Evolutionary conservation across 371 early-diverging fungal species (phyloP), one percentile per base, ranked within the genome.

Genomic region (Chytridiales sp.): DNA sequence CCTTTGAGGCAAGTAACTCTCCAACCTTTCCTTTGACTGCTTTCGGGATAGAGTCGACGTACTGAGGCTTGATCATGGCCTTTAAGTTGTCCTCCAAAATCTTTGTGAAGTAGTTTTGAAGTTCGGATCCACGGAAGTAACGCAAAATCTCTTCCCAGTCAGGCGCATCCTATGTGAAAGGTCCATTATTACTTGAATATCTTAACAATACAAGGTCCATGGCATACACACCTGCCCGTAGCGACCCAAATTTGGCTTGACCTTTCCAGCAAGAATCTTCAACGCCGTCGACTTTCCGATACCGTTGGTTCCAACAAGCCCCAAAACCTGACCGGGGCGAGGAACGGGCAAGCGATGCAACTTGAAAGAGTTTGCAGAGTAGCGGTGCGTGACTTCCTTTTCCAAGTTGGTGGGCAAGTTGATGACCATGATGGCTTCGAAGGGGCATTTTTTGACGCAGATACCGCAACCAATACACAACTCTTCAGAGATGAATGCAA

Each of bases 381-480:
- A 99, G 73, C 99, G 90, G 71, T 99, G 99, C 44, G 97, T 95
- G 42, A 96, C 94, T 62, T 99, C 93, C 69, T 88, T 90, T 62
- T 92, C 90, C 61, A 99, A 83, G 75, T 94, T 95, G 64, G 97
- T 97, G 31, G 99, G 99, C 75, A 99, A 78, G 80, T 99, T 99
- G 85, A 99, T 92, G 67, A 99, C 97, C 52, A 83, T 81, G 70
- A 99, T 99, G 32, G 99, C 99, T 29, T 88, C 93, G 72, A 99
- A 99, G 32, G 99, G 99, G 77, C 99, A 99, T 74, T 95, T 95
- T 76, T 99, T 99, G 62, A 89, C 89, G 74, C 99, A 99, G 64
- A 99, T 98, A 83, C 96, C 94, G 75, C 99, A 99, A 72, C 99
- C 99, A 72, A 99, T 99, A 81, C 99, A 99, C 30, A 99, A 83